A percentile compares a stretch with the other conserved stretches of the same genome.
These are phyloP conservation scores for Melastoma candidum DNA, from an alignment of 441 rosid species.

Conservation along the genomic window DNA sequence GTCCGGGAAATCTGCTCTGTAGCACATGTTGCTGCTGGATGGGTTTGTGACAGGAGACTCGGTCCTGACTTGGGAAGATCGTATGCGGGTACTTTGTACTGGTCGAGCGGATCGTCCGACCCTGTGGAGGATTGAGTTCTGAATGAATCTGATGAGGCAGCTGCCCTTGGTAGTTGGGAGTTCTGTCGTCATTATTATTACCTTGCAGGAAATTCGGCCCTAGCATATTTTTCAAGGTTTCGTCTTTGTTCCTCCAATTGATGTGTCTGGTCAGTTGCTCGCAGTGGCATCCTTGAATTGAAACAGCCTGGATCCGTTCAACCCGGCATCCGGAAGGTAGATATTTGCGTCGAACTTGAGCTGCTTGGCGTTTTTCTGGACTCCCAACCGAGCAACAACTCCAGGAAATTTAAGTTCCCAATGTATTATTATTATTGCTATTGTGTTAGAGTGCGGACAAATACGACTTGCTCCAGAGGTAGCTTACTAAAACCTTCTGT, in stretches of 20 bases:
- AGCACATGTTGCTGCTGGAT: slow-evolving; percentile 29
- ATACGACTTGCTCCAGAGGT: too few relatives aligned
- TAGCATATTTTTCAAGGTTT: background rate
- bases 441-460: too few relatives aligned
- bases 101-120: slow-evolving; percentile 48
- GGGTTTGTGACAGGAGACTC: slow-evolving; percentile 4
- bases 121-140: slow-evolving; percentile 24
- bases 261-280: slow-evolving; percentile 1
- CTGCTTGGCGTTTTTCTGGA: slow-evolving; percentile 12
- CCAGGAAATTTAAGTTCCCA: too few relatives aligned
- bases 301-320: slow-evolving; percentile 7
- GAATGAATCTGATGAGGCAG: background rate
- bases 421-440: too few relatives aligned
- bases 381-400: background rate
- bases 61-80: slow-evolving; percentile 1
- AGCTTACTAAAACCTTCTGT: too few relatives aligned
- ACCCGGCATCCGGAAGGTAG: slow-evolving; percentile 9
- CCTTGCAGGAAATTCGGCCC: background rate
- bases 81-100: slow-evolving; percentile 26
- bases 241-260: slow-evolving; percentile 7
- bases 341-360: slow-evolving; percentile 12
- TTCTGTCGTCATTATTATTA: background rate
- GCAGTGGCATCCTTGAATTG: background rate
- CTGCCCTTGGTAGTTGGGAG: slow-evolving; percentile 1
- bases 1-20: slow-evolving; percentile 39